Evolutionary conservation across 73 alveolate species (phyloP).

Genomic region (Uronychia binucleata): DNA sequence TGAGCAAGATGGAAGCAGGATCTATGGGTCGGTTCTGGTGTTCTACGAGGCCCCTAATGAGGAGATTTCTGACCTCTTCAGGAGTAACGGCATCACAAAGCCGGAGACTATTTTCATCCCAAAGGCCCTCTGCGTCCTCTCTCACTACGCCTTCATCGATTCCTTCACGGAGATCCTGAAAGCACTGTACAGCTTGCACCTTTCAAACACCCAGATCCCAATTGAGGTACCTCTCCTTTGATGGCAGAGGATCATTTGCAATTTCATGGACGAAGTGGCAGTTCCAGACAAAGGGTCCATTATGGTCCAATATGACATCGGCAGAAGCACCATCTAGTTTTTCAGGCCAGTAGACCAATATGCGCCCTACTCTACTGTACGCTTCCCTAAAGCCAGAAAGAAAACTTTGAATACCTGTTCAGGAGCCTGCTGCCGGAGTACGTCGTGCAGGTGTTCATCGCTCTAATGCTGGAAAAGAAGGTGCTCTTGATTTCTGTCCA

Average conservation of each 20-base stretch:
- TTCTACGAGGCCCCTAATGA: slow-evolving; percentile 51
- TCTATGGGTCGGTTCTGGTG: slow-evolving; percentile 59
- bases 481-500: slow-evolving; percentile 60
- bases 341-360: slow-evolving; percentile 64
- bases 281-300: slow-evolving; percentile 78
- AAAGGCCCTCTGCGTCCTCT: slow-evolving; percentile 65
- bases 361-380: slow-evolving; percentile 64
- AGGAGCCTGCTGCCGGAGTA: slow-evolving; percentile 50
- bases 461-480: slow-evolving; percentile 62
- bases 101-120: slow-evolving; percentile 40
- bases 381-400: not conserved
- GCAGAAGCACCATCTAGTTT: slow-evolving; percentile 50
- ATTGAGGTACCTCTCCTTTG: slow-evolving; percentile 33
- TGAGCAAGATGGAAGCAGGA: slow-evolving; percentile 55
- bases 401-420: slow-evolving; percentile 57
- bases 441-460: slow-evolving; percentile 42
- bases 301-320: slow-evolving; percentile 61
- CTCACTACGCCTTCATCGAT: slow-evolving; percentile 71
- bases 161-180: slow-evolving; percentile 63
- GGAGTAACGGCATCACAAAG: slow-evolving; percentile 4
- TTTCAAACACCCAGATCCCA: slow-evolving; percentile 65
- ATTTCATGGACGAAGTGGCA: slow-evolving; percentile 73
- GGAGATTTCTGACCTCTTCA: slow-evolving; percentile 20
- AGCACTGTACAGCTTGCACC: slow-evolving; percentile 57
- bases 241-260: slow-evolving; percentile 48